Conservation (phyloP, 441 rosid species). For the Flueggea neowawraea region DNA sequence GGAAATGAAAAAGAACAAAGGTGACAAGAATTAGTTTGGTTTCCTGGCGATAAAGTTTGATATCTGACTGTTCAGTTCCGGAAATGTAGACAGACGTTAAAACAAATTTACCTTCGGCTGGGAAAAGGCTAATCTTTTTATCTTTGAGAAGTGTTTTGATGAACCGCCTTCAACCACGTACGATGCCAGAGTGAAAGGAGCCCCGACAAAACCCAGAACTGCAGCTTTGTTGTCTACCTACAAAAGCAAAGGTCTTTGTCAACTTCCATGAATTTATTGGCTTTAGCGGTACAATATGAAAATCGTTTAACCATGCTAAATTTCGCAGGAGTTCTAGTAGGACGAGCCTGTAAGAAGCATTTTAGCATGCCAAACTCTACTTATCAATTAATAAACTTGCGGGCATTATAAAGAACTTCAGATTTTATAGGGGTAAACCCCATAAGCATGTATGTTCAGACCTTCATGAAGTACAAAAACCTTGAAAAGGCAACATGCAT, state of each 20-base stretch:
- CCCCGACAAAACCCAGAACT: conserved; percentile 94
- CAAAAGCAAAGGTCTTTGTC: conserved; percentile 7
- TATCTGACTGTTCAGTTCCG: background rate
- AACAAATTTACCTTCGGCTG: conserved; percentile 64
- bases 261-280: background rate
- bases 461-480: too few relatives aligned
- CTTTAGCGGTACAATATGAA: background rate
- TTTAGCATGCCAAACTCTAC: too few relatives aligned
- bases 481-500: too few relatives aligned
- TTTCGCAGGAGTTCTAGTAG: too few relatives aligned
- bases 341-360: too few relatives aligned
- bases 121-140: conserved; percentile 84
- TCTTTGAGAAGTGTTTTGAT: conserved; percentile 83
- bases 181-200: conserved; percentile 95
- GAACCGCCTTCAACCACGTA: conserved; percentile 96
- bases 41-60: background rate
- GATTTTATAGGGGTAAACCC: too few relatives aligned
- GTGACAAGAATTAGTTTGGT: background rate
- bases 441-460: too few relatives aligned
- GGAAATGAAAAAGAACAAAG: conserved; percentile 8
- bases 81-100: background rate
- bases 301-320: background rate
- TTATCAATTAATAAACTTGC: too few relatives aligned
- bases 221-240: conserved; percentile 83
- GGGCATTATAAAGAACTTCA: too few relatives aligned